Conservation (phyloP, 371 early-diverging fungal species). For the Apophysomyces trapeziformis region DNA sequence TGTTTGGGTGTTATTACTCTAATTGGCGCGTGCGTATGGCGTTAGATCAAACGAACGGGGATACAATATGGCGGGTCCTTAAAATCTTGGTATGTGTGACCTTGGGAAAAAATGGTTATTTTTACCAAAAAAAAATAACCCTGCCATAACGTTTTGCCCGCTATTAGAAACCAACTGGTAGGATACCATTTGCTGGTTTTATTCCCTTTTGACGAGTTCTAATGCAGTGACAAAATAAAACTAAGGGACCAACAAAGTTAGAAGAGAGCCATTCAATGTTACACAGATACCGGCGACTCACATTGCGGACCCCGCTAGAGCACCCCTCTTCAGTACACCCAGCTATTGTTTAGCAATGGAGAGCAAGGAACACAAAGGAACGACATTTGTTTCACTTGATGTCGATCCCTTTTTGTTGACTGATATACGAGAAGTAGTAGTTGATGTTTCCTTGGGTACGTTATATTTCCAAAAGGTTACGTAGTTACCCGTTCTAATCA, state of each 20-base stretch:
- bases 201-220: neutral
- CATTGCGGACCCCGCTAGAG: neutral
- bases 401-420: slow-evolving; percentile 1
- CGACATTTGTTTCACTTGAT: slow-evolving; percentile 11
- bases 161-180: neutral
- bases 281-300: neutral
- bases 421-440: slow-evolving; percentile 4
- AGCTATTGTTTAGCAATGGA: slow-evolving; percentile 9
- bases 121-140: slow-evolving; percentile 6
- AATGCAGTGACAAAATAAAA: slow-evolving; percentile 8
- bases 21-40: slow-evolving; percentile 8
- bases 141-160: neutral
- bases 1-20: slow-evolving; percentile 9
- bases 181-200: neutral
- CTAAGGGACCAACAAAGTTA: slow-evolving; percentile 2
- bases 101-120: slow-evolving; percentile 9
- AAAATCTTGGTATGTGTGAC: slow-evolving; percentile 8
- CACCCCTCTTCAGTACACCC: neutral
- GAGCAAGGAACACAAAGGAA: slow-evolving; percentile 8
- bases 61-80: slow-evolving; percentile 8
- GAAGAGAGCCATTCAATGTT: slow-evolving; percentile 3
- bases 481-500: neutral
- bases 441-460: neutral
- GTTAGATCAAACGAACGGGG: slow-evolving; percentile 12
- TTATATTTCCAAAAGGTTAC: neutral